Percentiles rank a stretch among this genome's conserved stretches.
Evolutionary conservation across 208 protist species (phyloP).

Genomic region (Leptomonas pyrrhocoris): DNA sequence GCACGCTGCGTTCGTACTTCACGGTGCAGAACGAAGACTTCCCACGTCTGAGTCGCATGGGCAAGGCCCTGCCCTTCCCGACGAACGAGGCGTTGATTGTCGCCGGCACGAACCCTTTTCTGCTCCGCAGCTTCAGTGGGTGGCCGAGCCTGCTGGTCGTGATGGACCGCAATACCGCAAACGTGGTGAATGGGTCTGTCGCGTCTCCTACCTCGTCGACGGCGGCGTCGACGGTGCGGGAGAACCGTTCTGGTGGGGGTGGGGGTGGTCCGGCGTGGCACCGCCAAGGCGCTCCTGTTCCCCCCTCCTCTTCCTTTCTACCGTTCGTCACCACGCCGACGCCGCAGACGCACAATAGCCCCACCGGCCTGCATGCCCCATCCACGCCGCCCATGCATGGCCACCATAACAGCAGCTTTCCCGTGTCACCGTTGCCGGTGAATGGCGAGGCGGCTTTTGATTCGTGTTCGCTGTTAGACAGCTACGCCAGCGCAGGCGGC

Average conservation of each 20-base stretch:
- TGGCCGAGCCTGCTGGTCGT: conserved; percentile 75
- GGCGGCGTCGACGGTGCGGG: neutral
- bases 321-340: neutral
- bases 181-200: conserved; percentile 30
- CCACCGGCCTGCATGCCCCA: neutral
- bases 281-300: neutral
- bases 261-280: neutral
- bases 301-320: neutral
- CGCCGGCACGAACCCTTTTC: conserved; percentile 81
- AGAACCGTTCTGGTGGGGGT: conserved; percentile 4
- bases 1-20: conserved; percentile 75
- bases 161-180: conserved; percentile 50
- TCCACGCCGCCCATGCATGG: neutral
- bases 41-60: conserved; percentile 59
- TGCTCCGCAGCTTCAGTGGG: conserved; percentile 78
- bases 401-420: neutral
- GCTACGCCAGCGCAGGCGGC: neutral
- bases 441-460: neutral
- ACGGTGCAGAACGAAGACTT: conserved; percentile 85
- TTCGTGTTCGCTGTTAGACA: neutral
- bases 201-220: conserved; percentile 13
- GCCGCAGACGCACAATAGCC: neutral
- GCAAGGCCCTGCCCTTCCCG: conserved; percentile 71
- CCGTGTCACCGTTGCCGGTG: neutral
- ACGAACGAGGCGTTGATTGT: conserved; percentile 55